A percentile compares a stretch with the other conserved stretches of the same genome.
Conservation (phyloP, 164 flowering plant species). For the Saururus chinensis region DNA sequence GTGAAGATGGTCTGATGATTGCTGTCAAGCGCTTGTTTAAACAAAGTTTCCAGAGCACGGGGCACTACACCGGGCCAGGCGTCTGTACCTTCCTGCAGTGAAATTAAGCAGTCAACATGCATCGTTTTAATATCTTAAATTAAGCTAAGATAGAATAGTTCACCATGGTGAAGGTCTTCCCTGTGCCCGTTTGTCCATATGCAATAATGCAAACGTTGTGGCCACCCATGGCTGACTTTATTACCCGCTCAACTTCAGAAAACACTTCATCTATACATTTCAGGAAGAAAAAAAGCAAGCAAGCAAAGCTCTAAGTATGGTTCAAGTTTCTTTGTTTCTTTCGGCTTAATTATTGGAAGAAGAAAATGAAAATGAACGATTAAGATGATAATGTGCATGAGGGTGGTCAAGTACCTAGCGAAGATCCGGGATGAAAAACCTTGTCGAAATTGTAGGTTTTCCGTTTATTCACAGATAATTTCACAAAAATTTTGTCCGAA, state of each 20-base stretch:
- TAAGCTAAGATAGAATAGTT: slow-evolving; percentile 14
- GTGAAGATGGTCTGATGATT: slow-evolving; percentile 29
- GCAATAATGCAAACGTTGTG: slow-evolving; percentile 67
- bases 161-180: slow-evolving; percentile 71
- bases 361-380: no score
- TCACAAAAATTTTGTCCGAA: slow-evolving; percentile 26
- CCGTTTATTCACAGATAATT: slow-evolving; percentile 27
- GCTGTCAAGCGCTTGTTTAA: slow-evolving; percentile 41
- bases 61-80: slow-evolving; percentile 50
- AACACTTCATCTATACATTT: slow-evolving; percentile 58
- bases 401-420: slow-evolving; percentile 62
- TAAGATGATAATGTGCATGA: no score
- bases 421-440: slow-evolving; percentile 44
- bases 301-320: not conserved
- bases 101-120: not conserved
- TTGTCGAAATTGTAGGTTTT: slow-evolving; percentile 41
- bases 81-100: slow-evolving; percentile 42
- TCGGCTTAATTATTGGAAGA: no score
- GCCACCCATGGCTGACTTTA: slow-evolving; percentile 53
- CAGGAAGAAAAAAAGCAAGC: not conserved
- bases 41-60: slow-evolving; percentile 36
- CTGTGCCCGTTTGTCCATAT: slow-evolving; percentile 65
- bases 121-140: no score
- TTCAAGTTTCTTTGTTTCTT: not conserved
- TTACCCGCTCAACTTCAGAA: slow-evolving; percentile 49